Conservation (phyloP, 1,139 yeast genomes). For the Blastobotrys persicus region DNA sequence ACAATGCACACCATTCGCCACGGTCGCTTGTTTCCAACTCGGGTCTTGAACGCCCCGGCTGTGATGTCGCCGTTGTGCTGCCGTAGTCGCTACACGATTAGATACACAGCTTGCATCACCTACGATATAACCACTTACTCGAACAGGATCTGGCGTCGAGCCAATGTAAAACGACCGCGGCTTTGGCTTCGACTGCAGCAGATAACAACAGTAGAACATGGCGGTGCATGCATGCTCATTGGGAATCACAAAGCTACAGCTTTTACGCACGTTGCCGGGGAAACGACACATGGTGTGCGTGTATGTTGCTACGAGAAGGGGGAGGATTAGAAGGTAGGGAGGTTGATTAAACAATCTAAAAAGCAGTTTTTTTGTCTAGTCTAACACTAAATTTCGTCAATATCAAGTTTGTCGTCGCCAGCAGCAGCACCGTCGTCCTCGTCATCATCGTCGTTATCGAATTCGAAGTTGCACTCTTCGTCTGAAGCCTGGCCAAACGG, state of each 20-base stretch:
- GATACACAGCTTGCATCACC: neutral
- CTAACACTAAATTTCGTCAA: constrained; percentile 66
- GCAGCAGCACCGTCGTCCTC: constrained; percentile 72
- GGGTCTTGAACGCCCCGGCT: constrained; percentile 65
- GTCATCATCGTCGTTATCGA: constrained; percentile 88
- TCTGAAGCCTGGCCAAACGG: constrained; percentile 96
- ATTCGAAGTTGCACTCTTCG: constrained; percentile 97
- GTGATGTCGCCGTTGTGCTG: constrained; percentile 74
- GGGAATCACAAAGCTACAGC: too few relatives aligned
- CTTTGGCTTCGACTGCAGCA: constrained; percentile 56
- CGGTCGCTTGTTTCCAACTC: constrained; percentile 55
- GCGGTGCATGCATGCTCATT: neutral
- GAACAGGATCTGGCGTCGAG: constrained; percentile 69
- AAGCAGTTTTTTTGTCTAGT: neutral
- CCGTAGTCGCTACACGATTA: constrained; percentile 44
- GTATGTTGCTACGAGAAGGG: too few relatives aligned
- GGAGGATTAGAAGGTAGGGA: too few relatives aligned
- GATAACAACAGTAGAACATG: constrained; percentile 15
- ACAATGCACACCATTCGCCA: constrained; percentile 68
- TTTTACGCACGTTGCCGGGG: too few relatives aligned
- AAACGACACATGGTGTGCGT: too few relatives aligned
- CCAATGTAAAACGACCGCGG: constrained; percentile 66
- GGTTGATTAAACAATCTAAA: too few relatives aligned
- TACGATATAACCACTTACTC: constrained; percentile 34
- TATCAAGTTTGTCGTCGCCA: constrained; percentile 64